These are phyloP conservation scores for Alternaria postmessia DNA, from an alignment of 2,329 filamentous ascomycete species.

Conservation along the genomic window DNA sequence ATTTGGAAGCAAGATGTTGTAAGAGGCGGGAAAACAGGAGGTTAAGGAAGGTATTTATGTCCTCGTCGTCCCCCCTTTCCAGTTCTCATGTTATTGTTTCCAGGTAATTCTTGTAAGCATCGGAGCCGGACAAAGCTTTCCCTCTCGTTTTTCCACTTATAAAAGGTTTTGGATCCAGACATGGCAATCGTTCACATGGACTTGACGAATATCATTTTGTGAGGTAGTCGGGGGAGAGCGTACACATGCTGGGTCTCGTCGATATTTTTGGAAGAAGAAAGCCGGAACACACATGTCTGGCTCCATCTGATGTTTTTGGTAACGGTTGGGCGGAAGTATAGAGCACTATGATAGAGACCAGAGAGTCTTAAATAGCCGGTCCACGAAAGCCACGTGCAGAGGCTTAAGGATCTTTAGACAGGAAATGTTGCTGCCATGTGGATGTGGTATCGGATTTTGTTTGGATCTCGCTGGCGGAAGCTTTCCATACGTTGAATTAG, in stretches of 20 bases:
- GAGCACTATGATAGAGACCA: not conserved
- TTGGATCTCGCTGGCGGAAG: not conserved
- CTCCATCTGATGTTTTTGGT: not conserved
- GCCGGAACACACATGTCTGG: not conserved
- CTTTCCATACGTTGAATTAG: not conserved
- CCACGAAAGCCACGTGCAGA: not conserved
- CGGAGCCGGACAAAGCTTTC: rapidly evolving
- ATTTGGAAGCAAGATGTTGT: not conserved
- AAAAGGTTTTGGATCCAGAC: not conserved
- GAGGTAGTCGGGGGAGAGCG: too few species aligned
- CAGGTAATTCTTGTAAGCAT: not conserved
- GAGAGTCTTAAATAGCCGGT: not conserved
- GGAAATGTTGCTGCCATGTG: not conserved
- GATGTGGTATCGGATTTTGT: not conserved
- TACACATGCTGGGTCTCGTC: too few species aligned
- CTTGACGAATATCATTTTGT: too few species aligned
- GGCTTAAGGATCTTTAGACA: not conserved
- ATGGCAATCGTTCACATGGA: not conserved
- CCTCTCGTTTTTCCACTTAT: not conserved
- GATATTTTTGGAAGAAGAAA: not conserved
- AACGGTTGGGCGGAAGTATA: not conserved
- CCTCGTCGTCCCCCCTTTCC: not conserved
- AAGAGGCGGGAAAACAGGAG: not conserved
- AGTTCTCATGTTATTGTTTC: not conserved
- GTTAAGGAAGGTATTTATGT: not conserved